These are phyloP conservation scores for Cercis canadensis DNA, from an alignment of 306 rosid genomes.

Conservation along the genomic window DNA sequence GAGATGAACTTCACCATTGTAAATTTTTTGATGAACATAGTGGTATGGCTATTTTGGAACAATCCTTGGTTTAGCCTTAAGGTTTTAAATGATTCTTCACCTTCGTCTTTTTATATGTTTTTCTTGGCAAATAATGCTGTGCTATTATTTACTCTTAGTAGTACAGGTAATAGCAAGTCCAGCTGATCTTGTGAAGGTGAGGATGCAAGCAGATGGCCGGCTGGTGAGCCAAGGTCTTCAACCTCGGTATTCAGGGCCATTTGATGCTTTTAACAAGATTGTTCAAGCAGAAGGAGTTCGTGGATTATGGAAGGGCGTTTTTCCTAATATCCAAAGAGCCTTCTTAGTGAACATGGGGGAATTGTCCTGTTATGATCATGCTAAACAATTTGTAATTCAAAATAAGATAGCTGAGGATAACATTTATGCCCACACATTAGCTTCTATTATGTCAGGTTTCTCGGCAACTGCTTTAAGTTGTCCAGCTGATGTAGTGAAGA, in stretches of 20 bases:
- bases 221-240: constrained; percentile 63
- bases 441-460: constrained; percentile 81
- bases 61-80: constrained; percentile 14
- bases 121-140: constrained; percentile 29
- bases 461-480: constrained; percentile 83
- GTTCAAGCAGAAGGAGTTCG: constrained; percentile 63
- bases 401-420: constrained; percentile 68
- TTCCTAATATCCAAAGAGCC: constrained; percentile 86
- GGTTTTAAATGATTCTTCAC: background rate
- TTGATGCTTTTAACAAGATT: constrained; percentile 76
- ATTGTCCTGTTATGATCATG: constrained; percentile 85
- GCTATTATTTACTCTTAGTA: constrained; percentile 45
- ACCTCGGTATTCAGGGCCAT: constrained; percentile 76
- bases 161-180: constrained; percentile 90
- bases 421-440: constrained; percentile 74
- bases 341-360: constrained; percentile 95
- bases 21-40: background rate
- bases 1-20: constrained; percentile 23
- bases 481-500: constrained; percentile 94
- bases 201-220: constrained; percentile 90
- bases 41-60: background rate
- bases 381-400: constrained; percentile 68
- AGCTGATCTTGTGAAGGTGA: constrained; percentile 93
- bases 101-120: background rate
- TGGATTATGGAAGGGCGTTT: constrained; percentile 89